phyloP scores from a whole-genome alignment of 2,329 filamentous ascomycete species.

The Trichophyton equinum region DNA sequence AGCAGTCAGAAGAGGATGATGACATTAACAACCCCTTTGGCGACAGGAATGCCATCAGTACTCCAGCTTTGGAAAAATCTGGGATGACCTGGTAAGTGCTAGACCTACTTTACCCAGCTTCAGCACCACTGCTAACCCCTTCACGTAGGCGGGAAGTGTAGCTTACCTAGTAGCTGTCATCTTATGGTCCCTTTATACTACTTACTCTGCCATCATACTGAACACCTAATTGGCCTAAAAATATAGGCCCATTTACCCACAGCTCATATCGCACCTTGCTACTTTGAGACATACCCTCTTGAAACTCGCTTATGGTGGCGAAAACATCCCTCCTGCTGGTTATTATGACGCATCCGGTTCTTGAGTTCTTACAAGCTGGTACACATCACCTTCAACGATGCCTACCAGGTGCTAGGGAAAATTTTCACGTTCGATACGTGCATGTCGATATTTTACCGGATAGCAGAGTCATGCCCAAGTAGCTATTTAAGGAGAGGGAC shows the following conservation, averaged over 20 bases:
- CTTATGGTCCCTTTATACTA: not conserved
- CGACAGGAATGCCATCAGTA: constrained; percentile 54
- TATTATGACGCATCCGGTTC: not conserved
- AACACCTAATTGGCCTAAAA: not conserved
- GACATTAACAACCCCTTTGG: constrained; percentile 81
- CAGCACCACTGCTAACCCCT: not conserved
- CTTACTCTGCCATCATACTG: not conserved
- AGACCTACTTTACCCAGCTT: no score
- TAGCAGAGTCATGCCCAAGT: not conserved
- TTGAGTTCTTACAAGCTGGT: not conserved
- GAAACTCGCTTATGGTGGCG: no score
- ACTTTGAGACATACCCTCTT: no score
- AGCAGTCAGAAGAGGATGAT: constrained; percentile 49
- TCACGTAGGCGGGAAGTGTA: constrained; percentile 6
- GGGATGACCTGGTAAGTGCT: constrained; percentile 26
- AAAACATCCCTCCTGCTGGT: not conserved
- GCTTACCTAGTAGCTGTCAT: not conserved
- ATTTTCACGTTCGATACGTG: not conserved
- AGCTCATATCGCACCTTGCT: no score
- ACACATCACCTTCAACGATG: not conserved
- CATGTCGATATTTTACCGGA: not conserved
- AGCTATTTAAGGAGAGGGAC: not conserved
- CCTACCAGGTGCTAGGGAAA: not conserved
- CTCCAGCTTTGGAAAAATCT: constrained; percentile 22
- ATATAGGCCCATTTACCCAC: not conserved